A percentile compares a stretch with the other conserved stretches of the same genome.
Conservation (phyloP, 1,284 basidiomycete species). For the Apiotrichum akiyoshidainum region DNA sequence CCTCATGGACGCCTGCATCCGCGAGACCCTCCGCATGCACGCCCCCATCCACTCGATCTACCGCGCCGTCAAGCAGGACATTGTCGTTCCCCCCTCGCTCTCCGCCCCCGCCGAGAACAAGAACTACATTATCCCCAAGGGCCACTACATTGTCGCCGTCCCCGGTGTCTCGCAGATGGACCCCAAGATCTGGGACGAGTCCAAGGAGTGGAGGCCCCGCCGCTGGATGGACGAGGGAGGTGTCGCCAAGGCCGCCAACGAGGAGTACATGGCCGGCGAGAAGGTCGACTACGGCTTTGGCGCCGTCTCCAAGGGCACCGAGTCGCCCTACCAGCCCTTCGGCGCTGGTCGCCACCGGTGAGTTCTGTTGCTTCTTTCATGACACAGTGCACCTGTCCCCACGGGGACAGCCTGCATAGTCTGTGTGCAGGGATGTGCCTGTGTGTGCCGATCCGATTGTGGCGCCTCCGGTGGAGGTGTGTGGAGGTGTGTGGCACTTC, state of each 20-base stretch:
- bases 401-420: too few species aligned
- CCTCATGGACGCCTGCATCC: constrained; percentile 81
- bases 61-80: constrained; percentile 82
- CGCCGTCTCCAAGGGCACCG: constrained; percentile 84
- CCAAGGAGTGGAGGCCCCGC: constrained; percentile 69
- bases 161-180: constrained; percentile 88
- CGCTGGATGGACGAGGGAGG: constrained; percentile 81
- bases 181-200: constrained; percentile 74
- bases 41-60: constrained; percentile 77
- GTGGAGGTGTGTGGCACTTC: too few species aligned
- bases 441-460: too few species aligned
- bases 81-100: constrained; percentile 76
- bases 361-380: too few species aligned
- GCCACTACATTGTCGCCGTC: constrained; percentile 84
- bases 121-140: constrained; percentile 83
- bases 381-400: too few species aligned
- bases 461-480: too few species aligned
- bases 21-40: constrained; percentile 87
- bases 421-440: too few species aligned
- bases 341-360: constrained; percentile 75
- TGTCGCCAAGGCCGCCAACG: constrained; percentile 70
- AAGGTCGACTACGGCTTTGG: constrained; percentile 97
- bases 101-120: constrained; percentile 67
- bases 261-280: constrained; percentile 69
- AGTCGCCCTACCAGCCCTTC: constrained; percentile 90